Conservation (phyloP, 1,284 basidiomycete genomes). For the Heliocybe sulcata region DNA sequence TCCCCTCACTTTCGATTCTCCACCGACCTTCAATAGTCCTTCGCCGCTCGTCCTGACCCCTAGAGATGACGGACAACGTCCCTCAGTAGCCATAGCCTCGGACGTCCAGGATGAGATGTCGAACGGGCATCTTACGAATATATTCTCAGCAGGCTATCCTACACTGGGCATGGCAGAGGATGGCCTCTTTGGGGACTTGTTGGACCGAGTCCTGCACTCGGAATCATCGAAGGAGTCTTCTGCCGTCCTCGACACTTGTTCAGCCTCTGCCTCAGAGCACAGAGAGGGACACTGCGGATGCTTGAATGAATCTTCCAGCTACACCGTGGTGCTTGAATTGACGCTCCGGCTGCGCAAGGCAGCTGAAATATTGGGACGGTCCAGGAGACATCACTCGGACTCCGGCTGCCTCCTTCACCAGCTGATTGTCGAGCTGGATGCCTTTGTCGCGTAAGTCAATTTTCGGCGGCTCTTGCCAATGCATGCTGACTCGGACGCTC, state of each 20-base stretch:
- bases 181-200: constrained; percentile 8
- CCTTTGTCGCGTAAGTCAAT: constrained; percentile 43
- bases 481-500: not conserved
- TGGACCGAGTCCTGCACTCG: constrained; percentile 10
- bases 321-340: constrained; percentile 52
- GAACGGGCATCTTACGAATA: constrained; percentile 2
- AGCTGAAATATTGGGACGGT: constrained; percentile 44
- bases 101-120: not conserved
- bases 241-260: not conserved
- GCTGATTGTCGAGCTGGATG: constrained; percentile 48
- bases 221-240: constrained; percentile 3
- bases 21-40: not conserved
- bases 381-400: constrained; percentile 38
- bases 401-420: constrained; percentile 42
- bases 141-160: constrained; percentile 6
- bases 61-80: not conserved
- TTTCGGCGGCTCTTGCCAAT: not conserved
- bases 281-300: constrained; percentile 44
- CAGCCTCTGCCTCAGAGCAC: not conserved
- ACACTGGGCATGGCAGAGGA: constrained; percentile 3
- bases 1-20: not conserved
- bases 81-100: not conserved
- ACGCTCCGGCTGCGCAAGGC: constrained; percentile 54
- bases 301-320: constrained; percentile 42
- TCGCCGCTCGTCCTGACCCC: not conserved